Percentiles rank a stretch among this genome's conserved stretches.
phyloP scores from a whole-genome alignment of 1,284 basidiomycete species.

The Ceratobasidium sp. region DNA sequence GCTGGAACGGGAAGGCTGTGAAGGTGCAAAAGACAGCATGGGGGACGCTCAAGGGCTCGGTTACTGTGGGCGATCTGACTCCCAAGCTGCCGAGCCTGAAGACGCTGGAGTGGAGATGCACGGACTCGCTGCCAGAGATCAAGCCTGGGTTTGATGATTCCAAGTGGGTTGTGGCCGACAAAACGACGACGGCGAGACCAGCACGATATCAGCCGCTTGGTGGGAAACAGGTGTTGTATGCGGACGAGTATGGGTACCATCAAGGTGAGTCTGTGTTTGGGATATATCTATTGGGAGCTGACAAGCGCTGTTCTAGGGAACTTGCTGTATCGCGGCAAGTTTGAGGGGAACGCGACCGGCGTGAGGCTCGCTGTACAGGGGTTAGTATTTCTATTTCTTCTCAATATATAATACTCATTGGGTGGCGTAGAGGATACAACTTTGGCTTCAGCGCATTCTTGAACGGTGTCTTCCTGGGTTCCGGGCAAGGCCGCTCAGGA shows the following conservation, averaged over 20 bases:
- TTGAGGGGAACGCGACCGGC: slow-evolving; percentile 57
- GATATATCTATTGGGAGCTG: neutral
- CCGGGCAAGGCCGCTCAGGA: slow-evolving; percentile 53
- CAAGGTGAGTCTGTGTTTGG: slow-evolving; percentile 47
- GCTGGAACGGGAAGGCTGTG: slow-evolving; percentile 47
- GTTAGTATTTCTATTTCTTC: slow-evolving; percentile 47
- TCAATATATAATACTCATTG: neutral
- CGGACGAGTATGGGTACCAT: slow-evolving; percentile 59
- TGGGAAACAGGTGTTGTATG: slow-evolving; percentile 58
- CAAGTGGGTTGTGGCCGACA: slow-evolving; percentile 57
- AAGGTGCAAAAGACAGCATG: slow-evolving; percentile 5
- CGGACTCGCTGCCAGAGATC: slow-evolving; percentile 60
- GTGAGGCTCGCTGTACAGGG: slow-evolving; percentile 60
- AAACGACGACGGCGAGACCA: slow-evolving; percentile 59
- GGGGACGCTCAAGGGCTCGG: slow-evolving; percentile 29
- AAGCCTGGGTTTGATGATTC: slow-evolving; percentile 56
- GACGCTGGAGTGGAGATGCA: slow-evolving; percentile 56
- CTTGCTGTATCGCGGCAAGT: slow-evolving; percentile 59
- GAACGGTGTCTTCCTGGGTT: slow-evolving; percentile 60
- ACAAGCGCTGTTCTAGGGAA: slow-evolving; percentile 42
- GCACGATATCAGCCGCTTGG: slow-evolving; percentile 53
- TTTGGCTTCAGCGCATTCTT: slow-evolving; percentile 61
- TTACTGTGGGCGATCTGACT: slow-evolving; percentile 46
- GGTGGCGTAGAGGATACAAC: slow-evolving; percentile 55
- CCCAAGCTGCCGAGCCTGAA: slow-evolving; percentile 53